phyloP scores from a whole-genome alignment of 208 protist genomes.

The Acanthamoeba sp. region DNA sequence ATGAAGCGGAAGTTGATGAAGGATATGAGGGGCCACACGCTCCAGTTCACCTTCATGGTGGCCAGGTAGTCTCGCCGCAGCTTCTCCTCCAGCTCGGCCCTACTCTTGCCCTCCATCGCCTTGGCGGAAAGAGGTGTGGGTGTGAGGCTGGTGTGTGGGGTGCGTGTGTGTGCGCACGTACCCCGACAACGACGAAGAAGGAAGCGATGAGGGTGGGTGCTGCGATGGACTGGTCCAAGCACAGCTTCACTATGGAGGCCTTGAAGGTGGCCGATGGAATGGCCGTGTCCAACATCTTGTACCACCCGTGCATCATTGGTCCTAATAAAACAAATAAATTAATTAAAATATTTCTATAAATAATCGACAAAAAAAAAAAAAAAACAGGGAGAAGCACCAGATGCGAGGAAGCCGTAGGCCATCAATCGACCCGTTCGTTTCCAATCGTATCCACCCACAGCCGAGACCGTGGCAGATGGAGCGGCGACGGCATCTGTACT shows the following conservation, averaged over 20 bases:
- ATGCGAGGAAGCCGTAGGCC: conserved; percentile 2
- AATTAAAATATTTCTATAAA: neutral
- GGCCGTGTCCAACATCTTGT: neutral
- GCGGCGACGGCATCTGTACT: neutral
- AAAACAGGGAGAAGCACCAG: neutral
- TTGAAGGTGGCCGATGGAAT: neutral
- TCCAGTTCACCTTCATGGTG: conserved; percentile 40
- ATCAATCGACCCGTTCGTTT: neutral
- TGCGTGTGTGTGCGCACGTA: neutral
- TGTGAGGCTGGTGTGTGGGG: neutral
- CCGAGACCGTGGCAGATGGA: neutral
- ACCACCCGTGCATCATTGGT: conserved; percentile 34
- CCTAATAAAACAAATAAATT: neutral
- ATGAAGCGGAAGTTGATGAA: conserved; percentile 46
- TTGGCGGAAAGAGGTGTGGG: neutral
- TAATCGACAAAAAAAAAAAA: neutral
- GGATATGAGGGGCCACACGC: conserved; percentile 11
- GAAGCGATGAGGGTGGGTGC: conserved; percentile 20
- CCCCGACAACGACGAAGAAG: conserved; percentile 41
- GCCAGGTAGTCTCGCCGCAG: conserved; percentile 16
- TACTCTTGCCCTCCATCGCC: conserved; percentile 3
- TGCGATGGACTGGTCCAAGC: neutral
- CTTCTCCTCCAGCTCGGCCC: conserved; percentile 16
- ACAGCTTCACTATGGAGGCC: neutral
- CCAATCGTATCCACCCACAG: neutral